phyloP scores from a whole-genome alignment of 176 grass and related monocot species.

The Hordeum vulgare region DNA sequence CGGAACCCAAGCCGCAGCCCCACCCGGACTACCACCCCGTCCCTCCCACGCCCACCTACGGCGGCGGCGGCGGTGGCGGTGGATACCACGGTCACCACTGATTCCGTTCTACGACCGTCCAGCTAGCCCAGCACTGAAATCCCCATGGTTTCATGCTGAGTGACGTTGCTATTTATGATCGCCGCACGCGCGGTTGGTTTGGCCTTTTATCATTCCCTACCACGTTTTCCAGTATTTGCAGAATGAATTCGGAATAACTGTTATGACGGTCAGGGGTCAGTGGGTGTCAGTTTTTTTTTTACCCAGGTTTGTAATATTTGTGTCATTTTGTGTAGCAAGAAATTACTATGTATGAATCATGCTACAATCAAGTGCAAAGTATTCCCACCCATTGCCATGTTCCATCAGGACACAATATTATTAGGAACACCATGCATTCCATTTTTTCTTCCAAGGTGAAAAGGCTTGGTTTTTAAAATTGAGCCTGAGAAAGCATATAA shows the following conservation, averaged over 20 bases:
- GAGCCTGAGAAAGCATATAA: too few species aligned
- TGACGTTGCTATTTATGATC: background rate
- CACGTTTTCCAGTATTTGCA: background rate
- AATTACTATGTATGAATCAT: background rate
- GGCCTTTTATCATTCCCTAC: background rate
- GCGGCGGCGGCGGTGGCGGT: background rate
- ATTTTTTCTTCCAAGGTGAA: too few species aligned
- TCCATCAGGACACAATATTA: too few species aligned
- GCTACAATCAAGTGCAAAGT: background rate
- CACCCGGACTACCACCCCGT: background rate
- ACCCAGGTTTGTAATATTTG: background rate
- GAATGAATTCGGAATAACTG: background rate
- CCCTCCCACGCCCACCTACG: background rate
- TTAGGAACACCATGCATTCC: too few species aligned
- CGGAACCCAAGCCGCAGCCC: background rate
- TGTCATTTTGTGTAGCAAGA: background rate
- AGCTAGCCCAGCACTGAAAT: background rate
- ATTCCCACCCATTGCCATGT: too few species aligned
- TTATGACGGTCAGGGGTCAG: background rate
- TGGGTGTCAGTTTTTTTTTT: background rate
- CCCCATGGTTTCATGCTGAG: background rate
- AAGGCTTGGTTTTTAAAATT: too few species aligned
- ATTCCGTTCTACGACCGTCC: background rate
- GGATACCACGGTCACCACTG: background rate
- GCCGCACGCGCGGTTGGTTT: background rate